These are phyloP conservation scores for Picochlorum sp. DNA, from an alignment of 139 green algal species.

Conservation along the genomic window DNA sequence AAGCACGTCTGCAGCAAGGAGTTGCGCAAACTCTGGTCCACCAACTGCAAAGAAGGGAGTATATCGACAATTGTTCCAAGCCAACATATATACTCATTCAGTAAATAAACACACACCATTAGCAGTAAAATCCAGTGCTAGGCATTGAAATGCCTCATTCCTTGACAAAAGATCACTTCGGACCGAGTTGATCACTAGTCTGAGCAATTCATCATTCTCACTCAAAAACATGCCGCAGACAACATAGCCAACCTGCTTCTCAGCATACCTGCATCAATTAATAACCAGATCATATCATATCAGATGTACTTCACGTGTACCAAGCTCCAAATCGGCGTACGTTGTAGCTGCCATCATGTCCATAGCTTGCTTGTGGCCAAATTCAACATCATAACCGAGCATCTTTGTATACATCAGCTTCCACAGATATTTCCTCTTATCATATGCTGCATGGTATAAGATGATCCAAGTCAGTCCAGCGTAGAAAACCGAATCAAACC, in stretches of 20 bases:
- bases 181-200: slow-evolving; percentile 94
- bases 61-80: neutral
- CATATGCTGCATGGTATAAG: slow-evolving; percentile 63
- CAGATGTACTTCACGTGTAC: neutral
- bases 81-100: neutral
- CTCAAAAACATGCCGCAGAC: slow-evolving; percentile 80
- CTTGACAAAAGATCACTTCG: slow-evolving; percentile 83
- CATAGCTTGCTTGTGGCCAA: slow-evolving; percentile 94
- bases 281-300: neutral
- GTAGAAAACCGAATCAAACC: neutral
- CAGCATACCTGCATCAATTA: slow-evolving; percentile 63
- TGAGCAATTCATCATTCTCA: slow-evolving; percentile 94
- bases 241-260: slow-evolving; percentile 98
- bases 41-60: slow-evolving; percentile 59
- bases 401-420: slow-evolving; percentile 99
- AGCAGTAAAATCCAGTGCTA: slow-evolving; percentile 83
- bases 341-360: slow-evolving; percentile 86
- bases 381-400: slow-evolving; percentile 98
- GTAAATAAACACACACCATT: slow-evolving; percentile 49
- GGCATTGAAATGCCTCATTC: slow-evolving; percentile 93
- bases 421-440: slow-evolving; percentile 99
- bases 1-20: slow-evolving; percentile 84
- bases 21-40: slow-evolving; percentile 89
- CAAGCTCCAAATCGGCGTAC: slow-evolving; percentile 28
- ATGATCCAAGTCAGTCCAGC: neutral